Evolutionary conservation across 2,329 filamentous ascomycete genomes (phyloP).

Genomic region (Ascochyta koolunga): DNA sequence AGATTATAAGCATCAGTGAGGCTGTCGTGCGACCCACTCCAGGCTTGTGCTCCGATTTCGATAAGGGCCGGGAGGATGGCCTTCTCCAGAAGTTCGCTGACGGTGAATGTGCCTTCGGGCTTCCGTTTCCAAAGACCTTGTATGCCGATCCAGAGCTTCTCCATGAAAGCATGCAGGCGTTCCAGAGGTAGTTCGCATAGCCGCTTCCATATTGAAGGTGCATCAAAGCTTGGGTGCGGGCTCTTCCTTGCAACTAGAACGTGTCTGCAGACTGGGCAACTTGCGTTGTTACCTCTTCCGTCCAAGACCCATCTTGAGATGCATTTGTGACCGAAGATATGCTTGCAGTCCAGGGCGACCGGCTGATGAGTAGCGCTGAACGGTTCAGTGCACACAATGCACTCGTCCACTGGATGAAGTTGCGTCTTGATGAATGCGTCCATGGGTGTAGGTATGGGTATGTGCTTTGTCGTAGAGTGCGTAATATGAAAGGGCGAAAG

Average conservation of each 20-base stretch:
- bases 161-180: slow-evolving; percentile 27
- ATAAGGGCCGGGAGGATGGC: slow-evolving; percentile 33
- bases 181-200: slow-evolving; percentile 31
- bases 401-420: slow-evolving; percentile 34
- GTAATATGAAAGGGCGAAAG: neutral
- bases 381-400: slow-evolving; percentile 36
- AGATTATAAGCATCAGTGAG: slow-evolving; percentile 35
- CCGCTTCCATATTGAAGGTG: slow-evolving; percentile 33
- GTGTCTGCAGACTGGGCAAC: slow-evolving; percentile 38
- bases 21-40: slow-evolving; percentile 6
- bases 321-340: slow-evolving; percentile 41
- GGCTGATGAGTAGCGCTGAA: slow-evolving; percentile 34
- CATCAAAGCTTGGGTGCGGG: slow-evolving; percentile 22
- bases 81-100: slow-evolving; percentile 26
- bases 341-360: slow-evolving; percentile 39
- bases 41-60: slow-evolving; percentile 1
- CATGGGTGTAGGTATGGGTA: slow-evolving; percentile 19
- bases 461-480: neutral
- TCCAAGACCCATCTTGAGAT: slow-evolving; percentile 36
- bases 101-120: slow-evolving; percentile 24
- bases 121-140: slow-evolving; percentile 27
- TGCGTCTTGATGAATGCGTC: slow-evolving; percentile 33
- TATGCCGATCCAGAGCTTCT: slow-evolving; percentile 27
- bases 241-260: slow-evolving; percentile 23
- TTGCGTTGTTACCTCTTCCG: slow-evolving; percentile 31